A percentile compares a stretch with the other conserved stretches of the same genome.
Evolutionary conservation across 2,329 filamentous ascomycete genomes (phyloP).

Genomic region (Talaromyces funiculosus): DNA sequence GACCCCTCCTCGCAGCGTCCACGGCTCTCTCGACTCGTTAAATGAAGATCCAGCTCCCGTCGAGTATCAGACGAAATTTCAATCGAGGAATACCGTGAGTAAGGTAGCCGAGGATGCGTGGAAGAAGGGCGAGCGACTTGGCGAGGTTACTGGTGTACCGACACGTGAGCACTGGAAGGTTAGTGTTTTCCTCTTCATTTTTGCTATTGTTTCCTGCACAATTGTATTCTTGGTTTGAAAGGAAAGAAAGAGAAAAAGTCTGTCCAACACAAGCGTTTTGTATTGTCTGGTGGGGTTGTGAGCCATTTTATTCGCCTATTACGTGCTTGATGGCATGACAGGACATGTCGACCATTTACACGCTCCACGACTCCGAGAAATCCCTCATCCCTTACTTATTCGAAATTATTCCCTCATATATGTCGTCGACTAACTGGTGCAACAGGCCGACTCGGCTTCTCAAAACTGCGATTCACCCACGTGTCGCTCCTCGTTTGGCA

Average conservation of each 20-base stretch:
- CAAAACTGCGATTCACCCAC: constrained; percentile 52
- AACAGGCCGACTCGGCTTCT: constrained; percentile 54
- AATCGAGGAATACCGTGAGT: constrained; percentile 38
- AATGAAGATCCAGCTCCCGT: constrained; percentile 30
- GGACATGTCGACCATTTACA: background rate
- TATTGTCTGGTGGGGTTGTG: constrained; percentile 8
- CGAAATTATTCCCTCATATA: background rate
- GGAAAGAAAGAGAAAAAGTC: background rate
- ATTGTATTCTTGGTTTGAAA: background rate
- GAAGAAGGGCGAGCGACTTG: constrained; percentile 48
- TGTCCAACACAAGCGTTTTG: background rate
- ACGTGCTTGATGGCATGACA: constrained; percentile 12
- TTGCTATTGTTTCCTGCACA: background rate
- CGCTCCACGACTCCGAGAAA: background rate
- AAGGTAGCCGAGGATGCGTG: constrained; percentile 49
- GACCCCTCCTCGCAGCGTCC: constrained; percentile 49
- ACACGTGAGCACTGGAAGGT: constrained; percentile 64
- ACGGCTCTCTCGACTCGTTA: constrained; percentile 49
- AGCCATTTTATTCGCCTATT: constrained; percentile 15
- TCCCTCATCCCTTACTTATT: constrained; percentile 3
- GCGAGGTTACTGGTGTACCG: constrained; percentile 53
- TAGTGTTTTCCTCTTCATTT: constrained; percentile 21
- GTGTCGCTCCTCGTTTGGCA: constrained; percentile 54
- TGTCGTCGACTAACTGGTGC: background rate
- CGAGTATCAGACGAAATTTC: constrained; percentile 37